phyloP scores from a whole-genome alignment of 371 early-diverging fungal genomes.

The Massospora cicadina region DNA sequence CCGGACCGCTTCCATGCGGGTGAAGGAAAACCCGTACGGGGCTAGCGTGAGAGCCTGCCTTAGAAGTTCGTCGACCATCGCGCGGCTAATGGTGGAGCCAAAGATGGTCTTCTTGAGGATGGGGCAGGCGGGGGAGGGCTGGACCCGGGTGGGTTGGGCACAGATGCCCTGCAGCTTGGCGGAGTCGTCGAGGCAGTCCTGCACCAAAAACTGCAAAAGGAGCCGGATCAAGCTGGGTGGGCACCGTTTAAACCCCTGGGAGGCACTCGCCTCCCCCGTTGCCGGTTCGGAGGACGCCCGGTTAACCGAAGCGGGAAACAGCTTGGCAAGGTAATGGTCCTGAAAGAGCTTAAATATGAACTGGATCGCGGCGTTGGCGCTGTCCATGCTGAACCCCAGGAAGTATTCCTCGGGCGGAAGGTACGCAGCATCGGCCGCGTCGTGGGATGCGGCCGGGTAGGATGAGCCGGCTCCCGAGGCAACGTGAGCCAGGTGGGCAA shows the following conservation, averaged over 20 bases:
- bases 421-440: conserved; percentile 31
- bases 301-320: conserved; percentile 37
- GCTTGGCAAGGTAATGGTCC: conserved; percentile 39
- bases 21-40: conserved; percentile 22
- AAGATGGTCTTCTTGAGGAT: conserved; percentile 48
- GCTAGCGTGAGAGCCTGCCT: conserved; percentile 48
- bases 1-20: conserved; percentile 41
- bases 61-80: conserved; percentile 56
- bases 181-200: conserved; percentile 35
- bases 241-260: conserved; percentile 38
- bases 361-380: conserved; percentile 40
- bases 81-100: conserved; percentile 39
- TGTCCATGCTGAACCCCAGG: conserved; percentile 43
- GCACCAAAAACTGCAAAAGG: conserved; percentile 42
- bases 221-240: conserved; percentile 50
- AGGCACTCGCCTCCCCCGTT: neutral
- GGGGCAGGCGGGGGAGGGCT: conserved; percentile 41
- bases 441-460: conserved; percentile 28
- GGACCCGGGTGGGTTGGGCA: conserved; percentile 15
- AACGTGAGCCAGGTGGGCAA: conserved; percentile 41
- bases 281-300: neutral
- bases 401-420: conserved; percentile 20
- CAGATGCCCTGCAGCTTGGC: conserved; percentile 19
- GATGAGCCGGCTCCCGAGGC: conserved; percentile 44
- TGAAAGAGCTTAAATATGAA: conserved; percentile 49